A percentile compares a stretch with the other conserved stretches of the same genome.
phyloP scores from a whole-genome alignment of 305 asterid genomes.

The Solanum hybrid region DNA sequence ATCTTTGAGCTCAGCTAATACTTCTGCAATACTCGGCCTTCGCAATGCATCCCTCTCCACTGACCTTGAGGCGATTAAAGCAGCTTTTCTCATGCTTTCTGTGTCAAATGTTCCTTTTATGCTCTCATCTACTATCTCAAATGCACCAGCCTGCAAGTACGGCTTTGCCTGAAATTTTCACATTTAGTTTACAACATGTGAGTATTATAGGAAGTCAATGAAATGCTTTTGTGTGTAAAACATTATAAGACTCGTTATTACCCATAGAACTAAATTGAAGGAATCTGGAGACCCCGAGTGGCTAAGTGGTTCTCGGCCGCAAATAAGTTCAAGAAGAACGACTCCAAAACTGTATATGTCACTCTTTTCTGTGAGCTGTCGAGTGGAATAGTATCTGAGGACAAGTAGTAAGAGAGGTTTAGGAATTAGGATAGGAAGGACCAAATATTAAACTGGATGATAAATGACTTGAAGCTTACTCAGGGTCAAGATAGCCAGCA shows the following conservation, averaged over 20 bases:
- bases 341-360: conserved; percentile 93
- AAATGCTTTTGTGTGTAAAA: background rate
- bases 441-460: background rate
- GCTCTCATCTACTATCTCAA: conserved; percentile 85
- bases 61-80: conserved; percentile 72
- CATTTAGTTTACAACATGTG: conserved; percentile 1
- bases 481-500: conserved; percentile 97
- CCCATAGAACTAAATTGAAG: conserved; percentile 85
- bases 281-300: conserved; percentile 91
- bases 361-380: conserved; percentile 84
- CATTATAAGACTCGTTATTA: conserved; percentile 13
- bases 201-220: background rate
- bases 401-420: background rate
- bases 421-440: background rate
- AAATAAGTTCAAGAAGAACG: conserved; percentile 85
- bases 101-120: conserved; percentile 58
- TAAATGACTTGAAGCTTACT: conserved; percentile 26
- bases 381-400: conserved; percentile 74
- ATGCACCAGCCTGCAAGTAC: conserved; percentile 87
- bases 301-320: conserved; percentile 85
- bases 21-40: conserved; percentile 68
- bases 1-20: conserved; percentile 65
- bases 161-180: conserved; percentile 73
- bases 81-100: conserved; percentile 86
- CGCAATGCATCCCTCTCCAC: conserved; percentile 81